These are phyloP conservation scores for Solanum chacoense DNA, from an alignment of 305 asterid genomes.

Conservation along the genomic window DNA sequence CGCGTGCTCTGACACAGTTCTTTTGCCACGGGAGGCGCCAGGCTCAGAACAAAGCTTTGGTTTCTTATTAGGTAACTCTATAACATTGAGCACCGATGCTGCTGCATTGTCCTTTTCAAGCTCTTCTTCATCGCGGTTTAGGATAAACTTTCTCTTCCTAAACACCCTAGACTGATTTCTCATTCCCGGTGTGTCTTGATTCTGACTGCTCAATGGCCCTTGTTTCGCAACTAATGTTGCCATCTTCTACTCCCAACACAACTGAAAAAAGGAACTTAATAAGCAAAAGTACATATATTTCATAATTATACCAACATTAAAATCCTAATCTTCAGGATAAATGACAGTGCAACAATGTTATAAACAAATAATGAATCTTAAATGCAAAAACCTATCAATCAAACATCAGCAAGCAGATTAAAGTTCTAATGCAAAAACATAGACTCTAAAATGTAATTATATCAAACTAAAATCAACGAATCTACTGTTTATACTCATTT, in stretches of 20 bases:
- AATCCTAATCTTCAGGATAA: not conserved
- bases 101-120: conserved; percentile 13
- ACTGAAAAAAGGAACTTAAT: not conserved
- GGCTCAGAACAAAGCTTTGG: conserved; percentile 2
- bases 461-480: not conserved
- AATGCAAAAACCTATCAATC: not conserved
- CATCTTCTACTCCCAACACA: conserved; percentile 21
- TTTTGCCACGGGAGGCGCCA: conserved; percentile 2
- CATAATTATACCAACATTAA: not conserved
- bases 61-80: conserved; percentile 8
- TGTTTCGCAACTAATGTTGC: conserved; percentile 22
- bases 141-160: conserved; percentile 27
- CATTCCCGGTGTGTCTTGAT: conserved; percentile 12
- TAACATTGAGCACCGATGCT: conserved; percentile 2
- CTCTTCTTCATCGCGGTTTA: conserved; percentile 33
- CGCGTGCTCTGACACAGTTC: conserved; percentile 1
- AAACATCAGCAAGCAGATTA: not conserved
- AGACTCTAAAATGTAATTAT: not conserved
- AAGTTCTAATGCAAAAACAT: not conserved
- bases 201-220: conserved; percentile 13
- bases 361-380: not conserved
- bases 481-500: not conserved
- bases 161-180: conserved; percentile 10
- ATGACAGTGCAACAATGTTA: not conserved
- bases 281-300: not conserved